Base-by-base conservation (phyloP, 371 early-diverging fungal genomes). In the Mucor circinelloides region DNA sequence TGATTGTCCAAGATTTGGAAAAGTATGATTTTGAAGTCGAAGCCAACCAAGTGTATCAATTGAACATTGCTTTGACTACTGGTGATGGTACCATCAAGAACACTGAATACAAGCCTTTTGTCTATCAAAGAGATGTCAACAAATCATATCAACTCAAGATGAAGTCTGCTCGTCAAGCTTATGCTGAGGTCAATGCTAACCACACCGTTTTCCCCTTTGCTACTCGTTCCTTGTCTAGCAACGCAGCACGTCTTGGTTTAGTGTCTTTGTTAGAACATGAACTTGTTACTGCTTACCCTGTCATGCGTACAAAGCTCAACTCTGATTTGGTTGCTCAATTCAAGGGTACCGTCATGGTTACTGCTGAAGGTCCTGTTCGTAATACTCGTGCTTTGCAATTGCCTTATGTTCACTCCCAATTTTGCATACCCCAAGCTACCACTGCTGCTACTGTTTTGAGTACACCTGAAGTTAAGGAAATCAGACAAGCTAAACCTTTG, bases 191-290 rank as follows among this genome's bases (percentile, higher is more conserved):
- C 73, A 86, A 84, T 61, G 85, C 85, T 19, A 73, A 86, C 57
- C 90, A 89, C 69, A 92, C 93, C 21, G 90, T 89, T 15, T 93
- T 96, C 81, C 94, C 95, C 30, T 97, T 97, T 79, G 75, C 92
- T 34, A 77, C 85, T 42, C 87, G 88, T 64, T 76, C 87, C 36
- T 83, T 94, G 62, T 90, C 90, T 28, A 89, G 91, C 70, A 91
- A 90, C 78, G 90, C 90, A 56, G 90, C 89, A 31, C 93, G 96
- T 67, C 79, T 95, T 73, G 98, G 98, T 59, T 82, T 97, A 31
- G 78, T 90, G 58, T 97, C 97, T 73, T 89, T 94, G 66, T 78
- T 86, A 34, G 84, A 85, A 62, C 91, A 91, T 72, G 82, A 86
- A 23, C 85, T 97, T 15, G 82, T 95, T 58, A 87, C 84, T 42